phyloP scores from a whole-genome alignment of 2,329 filamentous ascomycete genomes.

The Talaromyces sp. region DNA sequence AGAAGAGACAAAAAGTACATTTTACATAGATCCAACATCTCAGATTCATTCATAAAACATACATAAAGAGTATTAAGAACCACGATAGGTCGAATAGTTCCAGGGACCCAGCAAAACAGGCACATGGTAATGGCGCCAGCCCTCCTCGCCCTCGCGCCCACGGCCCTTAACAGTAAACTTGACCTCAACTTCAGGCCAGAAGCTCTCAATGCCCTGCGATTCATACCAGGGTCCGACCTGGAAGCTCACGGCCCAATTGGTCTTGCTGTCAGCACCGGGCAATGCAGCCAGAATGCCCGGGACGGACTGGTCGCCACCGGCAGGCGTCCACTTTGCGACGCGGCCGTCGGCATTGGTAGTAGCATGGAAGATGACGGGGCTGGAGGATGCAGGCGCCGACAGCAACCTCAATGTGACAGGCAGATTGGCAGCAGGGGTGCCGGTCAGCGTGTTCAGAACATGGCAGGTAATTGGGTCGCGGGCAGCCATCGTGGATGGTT shows the following conservation, averaged over 20 bases:
- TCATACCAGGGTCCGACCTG: conserved; percentile 52
- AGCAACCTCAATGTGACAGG: conserved; percentile 59
- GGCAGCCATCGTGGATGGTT: conserved; percentile 32
- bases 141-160: conserved; percentile 42
- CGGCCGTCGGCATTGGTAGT: conserved; percentile 51
- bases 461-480: conserved; percentile 54
- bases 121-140: conserved; percentile 55
- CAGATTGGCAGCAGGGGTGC: conserved; percentile 48
- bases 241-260: conserved; percentile 51
- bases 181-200: conserved; percentile 56
- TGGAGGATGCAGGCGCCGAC: conserved; percentile 50
- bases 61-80: conserved; percentile 40
- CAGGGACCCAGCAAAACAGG: conserved; percentile 54
- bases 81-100: conserved; percentile 56
- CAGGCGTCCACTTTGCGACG: conserved; percentile 46
- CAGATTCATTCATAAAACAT: background rate
- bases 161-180: conserved; percentile 53
- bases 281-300: conserved; percentile 37
- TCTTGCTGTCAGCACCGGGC: conserved; percentile 41
- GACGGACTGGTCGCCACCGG: conserved; percentile 25
- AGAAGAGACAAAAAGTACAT: background rate
- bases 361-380: conserved; percentile 38
- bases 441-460: conserved; percentile 53
- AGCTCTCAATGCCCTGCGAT: conserved; percentile 50
- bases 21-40: background rate